Evolutionary conservation across 371 early-diverging fungal species (phyloP), one percentile per base, ranked within the genome.

Genomic region (Cokeromyces recurvatus): DNA sequence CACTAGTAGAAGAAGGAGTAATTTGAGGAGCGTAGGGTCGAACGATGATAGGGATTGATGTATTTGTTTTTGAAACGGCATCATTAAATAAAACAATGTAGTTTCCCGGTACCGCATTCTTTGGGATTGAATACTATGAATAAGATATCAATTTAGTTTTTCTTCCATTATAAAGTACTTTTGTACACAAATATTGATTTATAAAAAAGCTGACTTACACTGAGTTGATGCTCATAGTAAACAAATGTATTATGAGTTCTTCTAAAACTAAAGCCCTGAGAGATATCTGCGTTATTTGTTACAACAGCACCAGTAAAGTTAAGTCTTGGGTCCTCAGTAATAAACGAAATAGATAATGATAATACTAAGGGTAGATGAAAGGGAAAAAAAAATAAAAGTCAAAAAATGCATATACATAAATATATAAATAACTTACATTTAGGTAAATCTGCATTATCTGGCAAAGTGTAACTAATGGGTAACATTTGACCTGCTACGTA

Each of bases 401-500:
- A 21, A 38, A 22, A 43, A 10, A 27, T 21, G 8, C 32, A 25
- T 4, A 25, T 16, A 46, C n/a, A n/a, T n/a, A n/a, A n/a, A n/a
- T n/a, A n/a, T n/a, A n/a, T 32, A n/a, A 3, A 17, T 27, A 3
- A 40, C 41, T 41, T 53, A 53, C 53, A 19, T 9, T 50, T 50
- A 11, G 45, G 42, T 38, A 54, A 32, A 19, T 41, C 36, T 10
- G 51, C 35, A 38, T 59, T 57, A 31, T 51, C 59, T 29, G 60
- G 53, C 32, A 69, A 39, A 31, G 55, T 59, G 35, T 62, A 72
- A 29, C 54, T 57, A 16, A 66, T 48, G n/a, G 69, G 73, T 21
- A 73, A 48, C 38, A 62, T 61, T 54, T 68, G 69, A 27, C 69
- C 69, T 16, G 67, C 64, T 11, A 73, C 69, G 40, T 64, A 73